Evolutionary conservation across 2,329 filamentous ascomycete genomes (phyloP).

Genomic region (Akanthomyces dipterigenus): DNA sequence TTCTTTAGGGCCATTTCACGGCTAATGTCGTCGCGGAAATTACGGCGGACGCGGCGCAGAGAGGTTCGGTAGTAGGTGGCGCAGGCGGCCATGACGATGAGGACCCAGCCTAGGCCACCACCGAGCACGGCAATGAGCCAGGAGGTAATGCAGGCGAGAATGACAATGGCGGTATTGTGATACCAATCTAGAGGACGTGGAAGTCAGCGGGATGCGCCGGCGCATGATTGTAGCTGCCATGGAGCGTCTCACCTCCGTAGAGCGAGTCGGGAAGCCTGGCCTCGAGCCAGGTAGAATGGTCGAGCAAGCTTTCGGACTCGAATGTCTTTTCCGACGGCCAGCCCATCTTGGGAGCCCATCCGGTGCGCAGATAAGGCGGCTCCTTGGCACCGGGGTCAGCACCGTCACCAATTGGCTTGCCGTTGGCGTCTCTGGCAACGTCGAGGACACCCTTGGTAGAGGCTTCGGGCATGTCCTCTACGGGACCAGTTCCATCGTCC

Average conservation of each 20-base stretch:
- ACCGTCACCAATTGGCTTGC: constrained; percentile 42
- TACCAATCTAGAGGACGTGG: constrained; percentile 71
- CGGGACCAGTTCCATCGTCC: constrained; percentile 60
- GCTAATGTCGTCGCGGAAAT: constrained; percentile 90
- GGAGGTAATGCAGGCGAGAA: constrained; percentile 83
- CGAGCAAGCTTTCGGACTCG: constrained; percentile 64
- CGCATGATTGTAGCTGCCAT: neutral
- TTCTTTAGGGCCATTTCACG: constrained; percentile 82
- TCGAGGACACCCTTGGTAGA: constrained; percentile 59
- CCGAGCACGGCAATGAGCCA: constrained; percentile 88
- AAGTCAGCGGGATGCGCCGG: neutral
- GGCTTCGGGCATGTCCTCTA: constrained; percentile 72
- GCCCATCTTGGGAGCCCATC: constrained; percentile 86
- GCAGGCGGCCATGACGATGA: constrained; percentile 86
- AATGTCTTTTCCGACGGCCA: constrained; percentile 51
- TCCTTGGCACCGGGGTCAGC: constrained; percentile 47
- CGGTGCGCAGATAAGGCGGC: constrained; percentile 47
- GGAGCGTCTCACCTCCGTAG: constrained; percentile 62
- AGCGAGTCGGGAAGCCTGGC: constrained; percentile 78
- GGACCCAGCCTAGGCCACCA: constrained; percentile 86
- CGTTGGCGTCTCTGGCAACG: constrained; percentile 41
- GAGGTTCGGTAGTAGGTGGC: constrained; percentile 96
- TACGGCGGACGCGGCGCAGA: constrained; percentile 83
- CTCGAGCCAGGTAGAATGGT: constrained; percentile 86
- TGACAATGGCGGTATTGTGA: constrained; percentile 89